These are phyloP conservation scores for Fusarium floridanum DNA, from an alignment of 2,329 filamentous ascomycete species.

Conservation along the genomic window DNA sequence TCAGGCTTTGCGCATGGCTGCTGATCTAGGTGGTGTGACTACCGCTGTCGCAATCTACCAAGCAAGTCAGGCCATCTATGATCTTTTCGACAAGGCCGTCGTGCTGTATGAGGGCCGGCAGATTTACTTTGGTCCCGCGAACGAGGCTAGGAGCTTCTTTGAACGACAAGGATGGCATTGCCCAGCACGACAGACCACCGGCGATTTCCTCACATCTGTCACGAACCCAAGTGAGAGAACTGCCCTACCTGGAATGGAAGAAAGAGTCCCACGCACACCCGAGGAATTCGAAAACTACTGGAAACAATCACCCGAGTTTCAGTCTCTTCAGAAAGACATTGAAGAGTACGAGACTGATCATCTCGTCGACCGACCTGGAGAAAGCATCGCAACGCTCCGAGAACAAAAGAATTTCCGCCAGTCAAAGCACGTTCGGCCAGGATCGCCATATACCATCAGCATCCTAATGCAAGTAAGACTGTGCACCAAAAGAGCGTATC, in stretches of 20 bases:
- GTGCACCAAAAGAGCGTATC: constrained; percentile 64
- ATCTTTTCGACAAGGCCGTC: constrained; percentile 80
- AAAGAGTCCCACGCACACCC: constrained; percentile 73
- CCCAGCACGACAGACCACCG: constrained; percentile 74
- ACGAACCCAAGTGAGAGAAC: constrained; percentile 74
- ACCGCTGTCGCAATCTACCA: constrained; percentile 80
- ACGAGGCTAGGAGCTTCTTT: constrained; percentile 73
- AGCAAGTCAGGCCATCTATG: constrained; percentile 76
- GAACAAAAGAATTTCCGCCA: constrained; percentile 64
- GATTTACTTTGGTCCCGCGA: constrained; percentile 79
- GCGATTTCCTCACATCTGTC: constrained; percentile 77
- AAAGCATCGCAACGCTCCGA: constrained; percentile 57
- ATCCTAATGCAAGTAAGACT: constrained; percentile 66
- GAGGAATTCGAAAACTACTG: constrained; percentile 74
- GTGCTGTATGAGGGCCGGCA: constrained; percentile 83
- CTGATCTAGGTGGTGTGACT: constrained; percentile 72
- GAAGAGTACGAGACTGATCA: constrained; percentile 61
- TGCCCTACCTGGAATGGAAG: constrained; percentile 69
- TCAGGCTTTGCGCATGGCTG: constrained; percentile 72
- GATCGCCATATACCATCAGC: constrained; percentile 70
- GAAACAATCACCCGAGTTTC: constrained; percentile 60
- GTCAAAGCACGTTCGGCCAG: constrained; percentile 64
- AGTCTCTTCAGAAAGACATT: constrained; percentile 61
- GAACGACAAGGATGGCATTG: constrained; percentile 77
- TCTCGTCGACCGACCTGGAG: constrained; percentile 56